phyloP scores from a whole-genome alignment of 345 rosid genomes.

The Salix caprea region DNA sequence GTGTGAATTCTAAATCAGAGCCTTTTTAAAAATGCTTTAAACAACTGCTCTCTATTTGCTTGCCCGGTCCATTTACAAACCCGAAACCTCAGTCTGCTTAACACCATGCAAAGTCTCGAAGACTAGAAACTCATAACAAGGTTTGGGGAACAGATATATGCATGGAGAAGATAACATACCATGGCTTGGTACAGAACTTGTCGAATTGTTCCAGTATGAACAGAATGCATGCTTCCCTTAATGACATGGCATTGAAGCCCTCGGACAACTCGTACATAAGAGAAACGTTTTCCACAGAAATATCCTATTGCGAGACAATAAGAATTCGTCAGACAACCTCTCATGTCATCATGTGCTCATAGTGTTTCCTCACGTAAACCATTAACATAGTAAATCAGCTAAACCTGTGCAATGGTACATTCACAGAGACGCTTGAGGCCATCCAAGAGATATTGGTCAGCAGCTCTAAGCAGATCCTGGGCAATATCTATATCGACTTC shows the following conservation, averaged over 20 bases:
- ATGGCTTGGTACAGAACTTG: conserved; percentile 46
- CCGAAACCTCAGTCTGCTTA: too few species aligned
- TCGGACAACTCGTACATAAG: conserved; percentile 65
- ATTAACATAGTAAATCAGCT: not conserved
- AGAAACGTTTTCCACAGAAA: conserved; percentile 50
- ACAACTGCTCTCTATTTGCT: not conserved
- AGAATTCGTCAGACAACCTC: not conserved
- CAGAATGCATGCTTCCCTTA: conserved; percentile 61
- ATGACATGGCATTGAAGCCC: conserved; percentile 49
- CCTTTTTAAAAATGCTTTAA: not conserved
- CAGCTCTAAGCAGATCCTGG: conserved; percentile 69
- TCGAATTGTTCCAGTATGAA: conserved; percentile 53
- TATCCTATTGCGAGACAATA: conserved; percentile 35
- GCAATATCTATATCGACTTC: conserved; percentile 44
- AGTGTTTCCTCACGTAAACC: not conserved
- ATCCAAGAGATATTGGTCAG: conserved; percentile 74
- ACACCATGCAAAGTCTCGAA: not conserved
- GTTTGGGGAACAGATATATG: not conserved
- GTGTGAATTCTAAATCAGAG: not conserved
- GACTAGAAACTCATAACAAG: not conserved
- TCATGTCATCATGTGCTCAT: not conserved
- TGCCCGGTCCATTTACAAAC: not conserved
- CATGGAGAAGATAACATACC: conserved; percentile 33
- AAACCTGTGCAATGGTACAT: conserved; percentile 61
- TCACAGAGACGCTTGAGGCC: conserved; percentile 75